phyloP scores from a whole-genome alignment of 208 protist genomes.

The Novymonas esmeraldas region DNA sequence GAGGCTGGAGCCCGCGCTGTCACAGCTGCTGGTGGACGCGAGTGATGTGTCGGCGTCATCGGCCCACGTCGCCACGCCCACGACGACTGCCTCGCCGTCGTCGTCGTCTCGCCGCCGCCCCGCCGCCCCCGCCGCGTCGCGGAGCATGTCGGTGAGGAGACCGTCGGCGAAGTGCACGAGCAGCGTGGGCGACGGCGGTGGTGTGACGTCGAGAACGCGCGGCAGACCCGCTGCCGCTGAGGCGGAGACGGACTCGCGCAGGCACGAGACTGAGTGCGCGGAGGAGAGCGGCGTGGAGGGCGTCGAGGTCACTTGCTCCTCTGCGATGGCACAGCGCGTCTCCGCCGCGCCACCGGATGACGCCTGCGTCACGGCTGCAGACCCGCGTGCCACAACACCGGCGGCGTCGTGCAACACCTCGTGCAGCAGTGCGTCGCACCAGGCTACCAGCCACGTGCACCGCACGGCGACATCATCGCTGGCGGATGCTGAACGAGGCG shows the following conservation, averaged over 20 bases:
- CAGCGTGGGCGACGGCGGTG: neutral
- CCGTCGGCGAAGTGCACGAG: constrained; percentile 4
- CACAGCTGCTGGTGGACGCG: neutral
- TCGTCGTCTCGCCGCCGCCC: neutral
- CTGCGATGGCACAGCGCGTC: too few relatives aligned
- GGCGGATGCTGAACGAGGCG: too few relatives aligned
- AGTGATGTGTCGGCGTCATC: neutral
- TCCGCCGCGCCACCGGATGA: too few relatives aligned
- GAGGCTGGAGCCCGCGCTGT: neutral
- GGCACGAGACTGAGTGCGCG: too few relatives aligned
- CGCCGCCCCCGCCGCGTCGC: neutral
- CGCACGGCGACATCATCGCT: neutral
- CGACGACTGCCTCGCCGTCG: neutral
- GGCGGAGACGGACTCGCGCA: too few relatives aligned
- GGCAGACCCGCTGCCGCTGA: neutral
- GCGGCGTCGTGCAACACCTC: constrained; percentile 4
- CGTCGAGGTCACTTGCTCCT: too few relatives aligned
- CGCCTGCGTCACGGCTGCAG: too few relatives aligned
- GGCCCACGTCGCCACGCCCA: too few relatives aligned
- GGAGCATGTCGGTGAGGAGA: constrained; percentile 3
- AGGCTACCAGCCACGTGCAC: neutral
- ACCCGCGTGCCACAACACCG: too few relatives aligned
- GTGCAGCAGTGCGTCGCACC: constrained; percentile 3
- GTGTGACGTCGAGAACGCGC: neutral
- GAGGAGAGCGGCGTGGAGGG: too few relatives aligned